Conservation (phyloP, 2,329 filamentous ascomycete species). For the Orbilia javanica region DNA sequence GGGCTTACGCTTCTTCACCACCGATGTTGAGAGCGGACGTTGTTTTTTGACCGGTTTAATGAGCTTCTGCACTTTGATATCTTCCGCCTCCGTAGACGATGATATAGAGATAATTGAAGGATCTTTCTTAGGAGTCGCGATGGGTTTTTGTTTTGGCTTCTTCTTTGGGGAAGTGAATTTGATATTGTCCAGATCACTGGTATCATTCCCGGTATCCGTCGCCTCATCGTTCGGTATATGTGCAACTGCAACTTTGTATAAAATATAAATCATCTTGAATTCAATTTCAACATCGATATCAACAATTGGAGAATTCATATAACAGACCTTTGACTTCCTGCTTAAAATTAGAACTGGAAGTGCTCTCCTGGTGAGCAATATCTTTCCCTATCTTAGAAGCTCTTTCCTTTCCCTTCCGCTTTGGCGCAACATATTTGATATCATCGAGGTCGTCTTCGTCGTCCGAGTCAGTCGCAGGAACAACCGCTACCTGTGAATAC, state of each 20-base stretch:
- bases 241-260: not conserved
- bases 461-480: constrained; percentile 17
- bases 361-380: not conserved
- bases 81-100: constrained; percentile 42
- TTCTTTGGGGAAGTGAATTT: constrained; percentile 15
- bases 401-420: constrained; percentile 18
- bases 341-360: not conserved
- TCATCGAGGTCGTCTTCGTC: constrained; percentile 54
- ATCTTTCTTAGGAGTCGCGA: constrained; percentile 33
- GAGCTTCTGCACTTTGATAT: constrained; percentile 23
- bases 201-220: constrained; percentile 40
- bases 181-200: constrained; percentile 51
- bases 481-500: not conserved
- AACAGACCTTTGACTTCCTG: not conserved
- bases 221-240: not conserved
- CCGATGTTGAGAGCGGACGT: not conserved
- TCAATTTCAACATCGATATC: too few species aligned
- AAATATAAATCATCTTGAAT: not conserved
- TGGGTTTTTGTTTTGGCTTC: constrained; percentile 6
- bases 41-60: constrained; percentile 2
- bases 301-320: not conserved
- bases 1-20: constrained; percentile 32
- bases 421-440: constrained; percentile 41
- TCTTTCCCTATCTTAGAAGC: not conserved
- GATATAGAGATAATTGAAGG: constrained; percentile 44